Evolutionary conservation across 192 early-diverging fungal species (phyloP).

Genomic region (Ambispora gerdemannii): DNA sequence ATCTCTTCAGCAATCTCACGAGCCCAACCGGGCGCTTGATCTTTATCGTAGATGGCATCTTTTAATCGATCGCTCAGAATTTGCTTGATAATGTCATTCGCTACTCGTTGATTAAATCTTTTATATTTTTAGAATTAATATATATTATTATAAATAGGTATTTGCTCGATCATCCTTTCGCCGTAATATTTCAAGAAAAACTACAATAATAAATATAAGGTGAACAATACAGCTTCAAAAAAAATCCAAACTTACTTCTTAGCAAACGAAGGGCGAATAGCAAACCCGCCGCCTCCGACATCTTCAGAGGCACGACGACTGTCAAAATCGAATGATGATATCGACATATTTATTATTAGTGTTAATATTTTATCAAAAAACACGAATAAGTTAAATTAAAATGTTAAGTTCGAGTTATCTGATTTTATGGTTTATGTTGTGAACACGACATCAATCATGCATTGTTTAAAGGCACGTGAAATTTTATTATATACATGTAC

Average conservation of each 20-base stretch:
- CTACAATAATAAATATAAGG: too few species aligned
- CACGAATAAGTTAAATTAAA: too few species aligned
- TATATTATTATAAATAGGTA: background rate
- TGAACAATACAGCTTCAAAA: background rate
- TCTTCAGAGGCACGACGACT: background rate
- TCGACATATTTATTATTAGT: background rate
- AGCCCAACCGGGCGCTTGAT: slow-evolving; percentile 30
- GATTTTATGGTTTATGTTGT: too few species aligned
- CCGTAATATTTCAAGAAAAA: background rate
- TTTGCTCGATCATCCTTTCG: background rate
- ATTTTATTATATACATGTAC: too few species aligned
- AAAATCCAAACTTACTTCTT: background rate
- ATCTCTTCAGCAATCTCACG: slow-evolving; percentile 28
- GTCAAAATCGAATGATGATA: background rate
- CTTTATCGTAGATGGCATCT: slow-evolving; percentile 29
- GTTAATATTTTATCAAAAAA: too few species aligned
- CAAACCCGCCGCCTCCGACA: background rate
- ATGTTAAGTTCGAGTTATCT: too few species aligned
- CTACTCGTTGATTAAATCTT: slow-evolving; percentile 10
- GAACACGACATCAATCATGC: too few species aligned
- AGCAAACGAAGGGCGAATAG: background rate
- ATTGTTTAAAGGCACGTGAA: too few species aligned
- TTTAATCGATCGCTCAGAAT: slow-evolving; percentile 23
- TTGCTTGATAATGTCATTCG: slow-evolving; percentile 13
- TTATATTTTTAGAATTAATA: background rate